Percentiles rank a stretch among this genome's conserved stretches.
Conservation (phyloP, 2,329 filamentous ascomycete genomes). For the Microdochium bolleyi region DNA sequence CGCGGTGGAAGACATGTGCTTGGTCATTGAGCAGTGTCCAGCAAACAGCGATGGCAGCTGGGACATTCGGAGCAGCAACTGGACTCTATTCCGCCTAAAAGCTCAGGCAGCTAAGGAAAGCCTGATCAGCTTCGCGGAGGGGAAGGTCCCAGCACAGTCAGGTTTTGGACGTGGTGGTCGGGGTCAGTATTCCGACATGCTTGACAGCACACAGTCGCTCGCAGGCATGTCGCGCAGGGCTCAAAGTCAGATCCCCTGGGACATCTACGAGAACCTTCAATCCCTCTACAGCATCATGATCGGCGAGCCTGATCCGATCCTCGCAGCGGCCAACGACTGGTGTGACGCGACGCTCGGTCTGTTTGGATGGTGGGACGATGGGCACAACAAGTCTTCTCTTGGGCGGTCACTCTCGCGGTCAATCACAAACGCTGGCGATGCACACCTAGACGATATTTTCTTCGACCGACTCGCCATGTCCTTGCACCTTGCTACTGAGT, state of each 20-base stretch:
- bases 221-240: conserved; percentile 67
- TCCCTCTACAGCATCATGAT: conserved; percentile 75
- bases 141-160: conserved; percentile 41
- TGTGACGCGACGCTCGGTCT: conserved; percentile 79
- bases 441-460: conserved; percentile 56
- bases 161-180: neutral
- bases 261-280: conserved; percentile 78
- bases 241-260: conserved; percentile 81
- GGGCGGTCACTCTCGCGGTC: conserved; percentile 14
- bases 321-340: conserved; percentile 80
- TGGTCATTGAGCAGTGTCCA: conserved; percentile 67
- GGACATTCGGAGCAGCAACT: conserved; percentile 75
- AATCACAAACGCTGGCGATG: neutral
- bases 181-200: conserved; percentile 8
- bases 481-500: conserved; percentile 60
- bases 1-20: conserved; percentile 60
- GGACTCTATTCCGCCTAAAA: conserved; percentile 75
- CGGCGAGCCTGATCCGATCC: conserved; percentile 66
- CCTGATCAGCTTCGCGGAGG: conserved; percentile 73
- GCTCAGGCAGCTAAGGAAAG: conserved; percentile 61
- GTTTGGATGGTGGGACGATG: conserved; percentile 88
- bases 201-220: conserved; percentile 38
- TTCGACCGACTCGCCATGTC: conserved; percentile 63
- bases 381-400: conserved; percentile 33
- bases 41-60: conserved; percentile 58